Base-by-base conservation (phyloP, 495 filamentous ascomycete species). In the Penicillium arizonense region DNA sequence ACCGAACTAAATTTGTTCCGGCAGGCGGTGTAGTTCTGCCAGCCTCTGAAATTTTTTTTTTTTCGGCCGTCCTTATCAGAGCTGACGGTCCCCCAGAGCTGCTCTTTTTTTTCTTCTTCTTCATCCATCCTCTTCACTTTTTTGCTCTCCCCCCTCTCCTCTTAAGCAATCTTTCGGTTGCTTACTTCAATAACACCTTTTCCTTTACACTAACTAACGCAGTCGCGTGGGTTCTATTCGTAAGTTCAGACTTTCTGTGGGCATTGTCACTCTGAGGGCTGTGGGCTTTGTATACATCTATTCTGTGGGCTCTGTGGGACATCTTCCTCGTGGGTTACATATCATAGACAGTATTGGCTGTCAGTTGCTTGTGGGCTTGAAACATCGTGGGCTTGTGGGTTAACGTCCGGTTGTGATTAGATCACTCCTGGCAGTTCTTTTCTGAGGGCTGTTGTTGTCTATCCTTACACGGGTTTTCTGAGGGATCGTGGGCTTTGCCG, bases 221-320 rank as follows among this genome's bases (percentile, higher is more conserved):
- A 70, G 62, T 60, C 64, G 63, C 61, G 65, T 69, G 64, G 66
- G 67, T 56, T 59, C 45, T 60, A 64, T 74, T 70, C 70, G 67
- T 68, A 62, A 68, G 69, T 72, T 70, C 67, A 74, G 72, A 75
- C 69, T 72, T 56, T 58, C 65, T 75, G 71, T 71, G 73, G 73
- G 73, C 71, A 3, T 74, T 67, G 55, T 65, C 60, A 72, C 71
- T 74, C 66, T 64, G 73, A 74, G 73, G 73, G 75, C 75, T 77
- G 71, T 71, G 69, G 72, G 72, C 71, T 76, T 71, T 62, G 65
- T 53, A 68, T 73, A 72, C 55, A 65, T 66, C 63, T 59, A 65
- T 74, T 65, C 64, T 66, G 70, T 75, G 70, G 71, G 70, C 67
- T 73, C 65, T 70, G 62, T 71, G 64, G 61, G 65, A 68, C 52